Conservation (phyloP, 2,329 filamentous ascomycete genomes). For the Trichoderma atroviride region DNA sequence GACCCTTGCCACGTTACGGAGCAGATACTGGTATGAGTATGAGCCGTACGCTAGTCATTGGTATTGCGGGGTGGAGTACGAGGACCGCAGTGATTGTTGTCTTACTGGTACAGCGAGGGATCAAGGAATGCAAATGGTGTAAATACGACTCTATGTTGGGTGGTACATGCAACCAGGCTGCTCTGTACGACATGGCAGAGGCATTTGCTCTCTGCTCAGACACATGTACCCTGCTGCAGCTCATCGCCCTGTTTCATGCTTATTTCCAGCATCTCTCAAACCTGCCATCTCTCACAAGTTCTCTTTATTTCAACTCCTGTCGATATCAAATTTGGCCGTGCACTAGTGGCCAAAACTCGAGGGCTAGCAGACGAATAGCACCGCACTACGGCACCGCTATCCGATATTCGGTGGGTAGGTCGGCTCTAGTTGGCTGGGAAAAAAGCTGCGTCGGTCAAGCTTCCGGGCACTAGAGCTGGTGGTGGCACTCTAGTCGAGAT, state of each 20-base stretch:
- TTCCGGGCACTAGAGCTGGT: slow-evolving; percentile 18
- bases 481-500: slow-evolving; percentile 17
- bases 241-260: neutral
- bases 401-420: slow-evolving; percentile 7
- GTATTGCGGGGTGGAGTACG: slow-evolving; percentile 16
- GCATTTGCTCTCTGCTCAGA: neutral
- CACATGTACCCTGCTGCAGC: neutral
- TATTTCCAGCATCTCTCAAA: neutral
- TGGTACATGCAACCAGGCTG: no score
- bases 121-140: neutral
- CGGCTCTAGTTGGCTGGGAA: slow-evolving; percentile 7
- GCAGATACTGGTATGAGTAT: neutral
- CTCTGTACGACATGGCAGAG: neutral
- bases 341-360: slow-evolving; percentile 8
- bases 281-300: neutral
- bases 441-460: slow-evolving; percentile 6
- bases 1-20: neutral
- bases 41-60: slow-evolving; percentile 2
- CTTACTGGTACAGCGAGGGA: neutral
- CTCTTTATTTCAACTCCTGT: neutral
- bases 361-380: neutral
- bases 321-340: neutral
- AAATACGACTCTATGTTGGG: neutral
- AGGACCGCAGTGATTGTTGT: neutral
- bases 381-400: slow-evolving; percentile 23